A percentile compares a stretch with the other conserved stretches of the same genome.
Conservation (phyloP, 129 eudicot genomes). For the Helianthus tuberosus region DNA sequence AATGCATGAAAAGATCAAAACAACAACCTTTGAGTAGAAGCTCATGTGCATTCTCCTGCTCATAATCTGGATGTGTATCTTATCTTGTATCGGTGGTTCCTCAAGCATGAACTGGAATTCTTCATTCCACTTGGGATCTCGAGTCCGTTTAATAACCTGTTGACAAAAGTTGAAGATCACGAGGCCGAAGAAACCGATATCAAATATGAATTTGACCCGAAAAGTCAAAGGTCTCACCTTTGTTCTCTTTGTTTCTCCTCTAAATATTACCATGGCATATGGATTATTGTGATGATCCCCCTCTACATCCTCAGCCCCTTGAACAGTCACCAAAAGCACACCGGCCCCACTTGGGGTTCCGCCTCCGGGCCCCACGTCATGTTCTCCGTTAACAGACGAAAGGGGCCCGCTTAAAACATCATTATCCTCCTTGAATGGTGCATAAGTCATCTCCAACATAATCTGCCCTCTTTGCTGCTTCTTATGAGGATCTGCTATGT, state of each 20-base stretch:
- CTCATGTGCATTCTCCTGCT: slow-evolving; percentile 69
- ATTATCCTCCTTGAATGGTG: slow-evolving; percentile 73
- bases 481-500: slow-evolving; percentile 46
- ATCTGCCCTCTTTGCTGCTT: slow-evolving; percentile 73
- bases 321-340: slow-evolving; percentile 68
- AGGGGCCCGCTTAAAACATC: slow-evolving; percentile 43
- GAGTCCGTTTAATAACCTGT: slow-evolving; percentile 63
- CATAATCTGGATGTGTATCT: slow-evolving; percentile 64
- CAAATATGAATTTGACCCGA: slow-evolving; percentile 2
- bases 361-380: slow-evolving; percentile 26
- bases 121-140: slow-evolving; percentile 92
- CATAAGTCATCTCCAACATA: slow-evolving; percentile 70
- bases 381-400: slow-evolving; percentile 30
- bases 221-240: slow-evolving; percentile 51
- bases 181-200: neutral
- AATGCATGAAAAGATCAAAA: neutral
- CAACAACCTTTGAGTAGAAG: slow-evolving; percentile 59
- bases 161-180: neutral
- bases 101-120: slow-evolving; percentile 85
- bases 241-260: slow-evolving; percentile 81
- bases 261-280: slow-evolving; percentile 54
- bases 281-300: slow-evolving; percentile 80
- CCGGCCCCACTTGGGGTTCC: slow-evolving; percentile 29
- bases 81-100: slow-evolving; percentile 76
- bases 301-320: slow-evolving; percentile 87